A percentile compares a stretch with the other conserved stretches of the same genome.
phyloP scores from a whole-genome alignment of 192 early-diverging fungal species.

The Gigaspora rosea region DNA sequence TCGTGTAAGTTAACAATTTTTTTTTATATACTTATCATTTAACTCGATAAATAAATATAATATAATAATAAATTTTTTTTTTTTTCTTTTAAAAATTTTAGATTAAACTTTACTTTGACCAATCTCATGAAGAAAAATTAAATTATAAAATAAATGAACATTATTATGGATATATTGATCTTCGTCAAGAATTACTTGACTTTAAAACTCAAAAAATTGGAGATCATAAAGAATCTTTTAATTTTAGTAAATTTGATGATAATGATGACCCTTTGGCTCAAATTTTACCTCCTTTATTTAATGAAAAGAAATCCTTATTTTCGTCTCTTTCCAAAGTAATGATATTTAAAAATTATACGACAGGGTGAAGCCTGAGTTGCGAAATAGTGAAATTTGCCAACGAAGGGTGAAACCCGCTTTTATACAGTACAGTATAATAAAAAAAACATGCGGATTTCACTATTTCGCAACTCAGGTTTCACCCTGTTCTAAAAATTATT shows the following conservation, averaged over 20 bases:
- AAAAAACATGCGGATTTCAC: no score
- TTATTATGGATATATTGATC: slow-evolving; percentile 55
- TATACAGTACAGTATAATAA: no score
- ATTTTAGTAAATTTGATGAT: slow-evolving; percentile 48
- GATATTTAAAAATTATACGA: slow-evolving; percentile 6
- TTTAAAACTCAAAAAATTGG: slow-evolving; percentile 50
- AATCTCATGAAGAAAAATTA: slow-evolving; percentile 47
- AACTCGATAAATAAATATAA: not conserved
- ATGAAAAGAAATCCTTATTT: slow-evolving; percentile 26
- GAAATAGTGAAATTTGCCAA: no score
- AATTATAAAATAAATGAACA: slow-evolving; percentile 42
- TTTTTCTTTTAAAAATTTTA: slow-evolving; percentile 15
- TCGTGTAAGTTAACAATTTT: slow-evolving; percentile 31
- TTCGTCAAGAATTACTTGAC: slow-evolving; percentile 58
- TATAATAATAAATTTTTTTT: not conserved
- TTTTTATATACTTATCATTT: no score
- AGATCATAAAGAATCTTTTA: slow-evolving; percentile 68
- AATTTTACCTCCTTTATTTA: slow-evolving; percentile 40
- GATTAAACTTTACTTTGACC: slow-evolving; percentile 56
- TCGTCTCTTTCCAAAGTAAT: not conserved
- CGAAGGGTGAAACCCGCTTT: no score
- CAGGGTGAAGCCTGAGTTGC: no score
- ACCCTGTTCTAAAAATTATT: no score
- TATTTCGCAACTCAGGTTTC: no score
- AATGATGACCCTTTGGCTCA: slow-evolving; percentile 41